phyloP scores from a whole-genome alignment of 139 green algal genomes.

The Coelastrella sp. region DNA sequence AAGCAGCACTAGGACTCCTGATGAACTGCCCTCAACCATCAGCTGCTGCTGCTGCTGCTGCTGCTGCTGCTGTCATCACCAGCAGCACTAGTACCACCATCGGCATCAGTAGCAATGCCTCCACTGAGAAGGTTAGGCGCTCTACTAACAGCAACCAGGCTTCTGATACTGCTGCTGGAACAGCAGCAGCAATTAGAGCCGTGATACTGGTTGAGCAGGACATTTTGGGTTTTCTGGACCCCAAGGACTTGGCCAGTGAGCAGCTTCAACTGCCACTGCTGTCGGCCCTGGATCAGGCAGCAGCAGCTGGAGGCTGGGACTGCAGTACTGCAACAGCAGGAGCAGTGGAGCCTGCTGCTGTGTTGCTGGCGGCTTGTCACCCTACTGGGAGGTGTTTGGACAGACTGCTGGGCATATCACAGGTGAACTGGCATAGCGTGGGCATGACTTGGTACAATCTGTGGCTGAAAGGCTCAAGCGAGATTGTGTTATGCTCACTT shows the following conservation, averaged over 20 bases:
- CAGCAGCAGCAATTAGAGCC: background rate
- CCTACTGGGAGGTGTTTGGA: constrained; percentile 24
- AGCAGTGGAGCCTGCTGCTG: background rate
- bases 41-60: background rate
- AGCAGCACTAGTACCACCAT: background rate
- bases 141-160: no score
- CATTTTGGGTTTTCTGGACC: background rate
- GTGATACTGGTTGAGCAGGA: constrained; percentile 3
- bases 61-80: background rate
- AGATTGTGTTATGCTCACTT: background rate
- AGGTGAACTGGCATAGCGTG: background rate
- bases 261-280: constrained; percentile 37
- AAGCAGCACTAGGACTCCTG: constrained; percentile 27
- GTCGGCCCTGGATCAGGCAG: background rate
- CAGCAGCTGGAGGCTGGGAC: background rate
- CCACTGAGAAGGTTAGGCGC: no score
- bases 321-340: background rate
- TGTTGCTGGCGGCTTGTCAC: background rate
- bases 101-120: constrained; percentile 5
- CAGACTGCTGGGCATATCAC: background rate
- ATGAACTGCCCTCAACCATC: constrained; percentile 8
- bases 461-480: background rate
- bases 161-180: no score
- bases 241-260: constrained; percentile 28
- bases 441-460: background rate